Evolutionary conservation across 2,329 filamentous ascomycete genomes (phyloP).

Genomic region (Apiospora sp.): DNA sequence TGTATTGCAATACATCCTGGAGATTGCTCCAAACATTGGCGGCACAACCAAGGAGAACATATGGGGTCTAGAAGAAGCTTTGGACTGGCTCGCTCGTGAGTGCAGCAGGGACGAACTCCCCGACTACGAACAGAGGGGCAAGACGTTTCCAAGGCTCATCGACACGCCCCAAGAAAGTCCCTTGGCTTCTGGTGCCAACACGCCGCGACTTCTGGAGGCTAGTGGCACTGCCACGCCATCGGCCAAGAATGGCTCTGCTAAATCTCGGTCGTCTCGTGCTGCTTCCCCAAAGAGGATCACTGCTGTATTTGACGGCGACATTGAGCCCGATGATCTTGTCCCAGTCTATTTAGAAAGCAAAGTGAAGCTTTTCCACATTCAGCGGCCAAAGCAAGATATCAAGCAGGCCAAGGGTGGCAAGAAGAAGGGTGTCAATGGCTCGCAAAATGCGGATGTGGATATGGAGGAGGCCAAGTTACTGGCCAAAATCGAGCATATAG

Average conservation of each 20-base stretch:
- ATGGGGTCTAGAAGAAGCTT: constrained; percentile 86
- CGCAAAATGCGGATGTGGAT: constrained; percentile 45
- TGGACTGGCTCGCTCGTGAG: constrained; percentile 90
- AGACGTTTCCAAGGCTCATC: constrained; percentile 28
- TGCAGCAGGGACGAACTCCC: constrained; percentile 74
- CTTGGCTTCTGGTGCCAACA: constrained; percentile 57
- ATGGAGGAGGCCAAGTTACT: constrained; percentile 70
- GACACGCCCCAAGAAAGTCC: constrained; percentile 61
- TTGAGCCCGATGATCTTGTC: constrained; percentile 78
- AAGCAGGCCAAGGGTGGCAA: constrained; percentile 50
- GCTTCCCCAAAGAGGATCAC: constrained; percentile 50
- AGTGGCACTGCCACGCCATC: constrained; percentile 41
- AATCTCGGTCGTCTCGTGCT: constrained; percentile 38
- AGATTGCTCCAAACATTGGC: constrained; percentile 70
- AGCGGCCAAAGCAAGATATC: constrained; percentile 59
- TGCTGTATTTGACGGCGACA: constrained; percentile 70
- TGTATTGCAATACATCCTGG: constrained; percentile 71
- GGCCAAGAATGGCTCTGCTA: constrained; percentile 45
- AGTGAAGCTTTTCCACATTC: constrained; percentile 68
- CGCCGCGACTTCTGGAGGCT: constrained; percentile 52
- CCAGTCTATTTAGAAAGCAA: constrained; percentile 82
- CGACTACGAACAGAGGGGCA: constrained; percentile 67
- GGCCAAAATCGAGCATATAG: constrained; percentile 78
- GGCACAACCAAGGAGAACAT: constrained; percentile 68
- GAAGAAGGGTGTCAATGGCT: constrained; percentile 28